These are phyloP conservation scores for Penicillium sp. DNA, from an alignment of 2,329 filamentous ascomycete genomes.

Conservation along the genomic window DNA sequence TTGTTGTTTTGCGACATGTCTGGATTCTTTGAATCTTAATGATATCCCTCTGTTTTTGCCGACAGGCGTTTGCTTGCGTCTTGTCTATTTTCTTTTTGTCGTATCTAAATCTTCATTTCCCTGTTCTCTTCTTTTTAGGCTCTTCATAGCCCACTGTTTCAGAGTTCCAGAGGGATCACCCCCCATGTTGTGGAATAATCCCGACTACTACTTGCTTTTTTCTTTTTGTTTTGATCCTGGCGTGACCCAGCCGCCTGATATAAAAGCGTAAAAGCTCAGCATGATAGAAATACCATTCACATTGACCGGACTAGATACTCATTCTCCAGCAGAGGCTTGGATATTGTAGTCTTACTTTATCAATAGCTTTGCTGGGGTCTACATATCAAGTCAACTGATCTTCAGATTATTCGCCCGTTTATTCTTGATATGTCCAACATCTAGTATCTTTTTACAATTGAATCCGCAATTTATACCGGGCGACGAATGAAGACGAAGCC, in stretches of 20 bases:
- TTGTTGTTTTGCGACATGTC: constrained; percentile 16
- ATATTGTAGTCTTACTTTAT: too few relatives aligned
- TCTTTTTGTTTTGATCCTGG: constrained; percentile 7
- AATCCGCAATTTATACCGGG: too few relatives aligned
- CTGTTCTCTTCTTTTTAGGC: constrained; percentile 12
- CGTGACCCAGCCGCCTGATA: constrained; percentile 3
- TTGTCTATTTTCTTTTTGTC: constrained; percentile 15
- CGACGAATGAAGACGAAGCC: too few relatives aligned
- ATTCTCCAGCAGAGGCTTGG: background rate
- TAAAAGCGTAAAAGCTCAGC: constrained; percentile 28
- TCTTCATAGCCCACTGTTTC: constrained; percentile 1
- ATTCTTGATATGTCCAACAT: too few relatives aligned
- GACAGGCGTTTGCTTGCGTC: constrained; percentile 15
- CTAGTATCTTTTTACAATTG: too few relatives aligned
- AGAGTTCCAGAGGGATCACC: background rate
- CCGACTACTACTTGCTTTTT: constrained; percentile 4
- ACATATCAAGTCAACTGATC: too few relatives aligned
- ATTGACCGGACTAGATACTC: constrained; percentile 1
- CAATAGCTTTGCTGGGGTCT: too few relatives aligned
- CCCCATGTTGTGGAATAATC: background rate
- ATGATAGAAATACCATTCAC: constrained; percentile 24
- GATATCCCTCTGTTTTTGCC: constrained; percentile 31
- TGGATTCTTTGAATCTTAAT: constrained; percentile 30
- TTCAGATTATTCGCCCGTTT: too few relatives aligned
- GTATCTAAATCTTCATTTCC: constrained; percentile 4